Evolutionary conservation across 352 stramenopile genomes (phyloP).

Genomic region (Phytophthora uliginosa): DNA sequence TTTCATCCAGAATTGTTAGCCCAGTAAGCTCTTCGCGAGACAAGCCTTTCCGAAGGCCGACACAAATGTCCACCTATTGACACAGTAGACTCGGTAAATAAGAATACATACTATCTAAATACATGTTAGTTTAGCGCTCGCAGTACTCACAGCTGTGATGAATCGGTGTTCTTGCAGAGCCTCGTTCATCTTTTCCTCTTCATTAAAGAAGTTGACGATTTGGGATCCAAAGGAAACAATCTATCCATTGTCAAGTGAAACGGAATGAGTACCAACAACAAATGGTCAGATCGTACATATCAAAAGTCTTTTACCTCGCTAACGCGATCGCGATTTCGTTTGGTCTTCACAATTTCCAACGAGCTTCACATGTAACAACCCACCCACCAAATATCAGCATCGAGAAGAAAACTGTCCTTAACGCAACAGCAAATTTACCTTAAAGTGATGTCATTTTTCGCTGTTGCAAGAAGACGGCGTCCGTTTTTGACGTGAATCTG

Average conservation of each 20-base stretch:
- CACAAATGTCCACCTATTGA: conserved; percentile 78
- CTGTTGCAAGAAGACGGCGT: conserved; percentile 69
- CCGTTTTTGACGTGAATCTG: conserved; percentile 93
- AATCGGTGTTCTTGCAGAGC: conserved; percentile 73
- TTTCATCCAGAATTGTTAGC: conserved; percentile 69
- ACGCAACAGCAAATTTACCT: conserved; percentile 40
- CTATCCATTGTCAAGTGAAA: conserved; percentile 15
- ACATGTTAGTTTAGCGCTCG: neutral
- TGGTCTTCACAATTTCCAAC: conserved; percentile 86
- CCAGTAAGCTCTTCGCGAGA: conserved; percentile 52
- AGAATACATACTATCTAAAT: neutral
- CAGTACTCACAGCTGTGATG: conserved; percentile 64
- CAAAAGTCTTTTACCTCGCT: conserved; percentile 51
- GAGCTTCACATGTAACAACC: conserved; percentile 48
- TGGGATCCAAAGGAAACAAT: conserved; percentile 45
- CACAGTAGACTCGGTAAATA: neutral
- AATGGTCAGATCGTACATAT: neutral
- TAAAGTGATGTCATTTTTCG: conserved; percentile 80
- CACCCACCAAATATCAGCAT: neutral
- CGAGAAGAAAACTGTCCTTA: neutral
- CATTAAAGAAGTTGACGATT: conserved; percentile 84
- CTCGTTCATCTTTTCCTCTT: conserved; percentile 83
- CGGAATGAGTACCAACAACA: conserved; percentile 3
- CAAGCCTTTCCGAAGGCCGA: conserved; percentile 64
- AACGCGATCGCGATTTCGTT: conserved; percentile 83